phyloP scores from a whole-genome alignment of 192 early-diverging fungal genomes.

The Backusella liffmaniae region DNA sequence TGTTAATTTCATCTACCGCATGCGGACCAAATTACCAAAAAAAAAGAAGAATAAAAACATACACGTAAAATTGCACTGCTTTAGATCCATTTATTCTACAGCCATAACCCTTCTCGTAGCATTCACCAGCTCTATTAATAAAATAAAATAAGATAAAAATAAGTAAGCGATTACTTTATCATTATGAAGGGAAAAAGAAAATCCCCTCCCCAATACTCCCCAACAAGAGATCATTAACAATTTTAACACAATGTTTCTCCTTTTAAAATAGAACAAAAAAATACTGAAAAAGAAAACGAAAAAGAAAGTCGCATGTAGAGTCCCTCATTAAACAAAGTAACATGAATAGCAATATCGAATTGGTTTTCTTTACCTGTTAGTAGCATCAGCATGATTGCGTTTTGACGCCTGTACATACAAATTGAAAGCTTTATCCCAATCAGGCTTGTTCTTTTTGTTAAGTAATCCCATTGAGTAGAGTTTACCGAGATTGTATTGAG shows the following conservation, averaged over 20 bases:
- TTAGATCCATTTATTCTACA: conserved; percentile 48
- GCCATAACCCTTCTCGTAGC: conserved; percentile 63
- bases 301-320: not conserved
- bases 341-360: not conserved
- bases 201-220: not conserved
- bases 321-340: not conserved
- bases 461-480: conserved; percentile 60
- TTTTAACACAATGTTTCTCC: not conserved
- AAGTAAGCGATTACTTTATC: not conserved
- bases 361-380: conserved; percentile 37
- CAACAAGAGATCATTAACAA: not conserved
- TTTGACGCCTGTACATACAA: conserved; percentile 68
- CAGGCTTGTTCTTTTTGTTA: conserved; percentile 52
- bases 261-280: not conserved
- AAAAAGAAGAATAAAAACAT: conserved; percentile 2
- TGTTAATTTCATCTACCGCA: not conserved
- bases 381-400: conserved; percentile 60
- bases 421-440: conserved; percentile 63
- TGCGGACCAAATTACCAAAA: conserved; percentile 1
- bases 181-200: not conserved
- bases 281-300: not conserved
- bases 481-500: conserved; percentile 65
- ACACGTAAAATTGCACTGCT: conserved; percentile 68
- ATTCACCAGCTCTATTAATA: conserved; percentile 45
- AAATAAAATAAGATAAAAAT: not conserved